Conservation (phyloP, 192 early-diverging fungal genomes). For the Chytriomyces sp. region DNA sequence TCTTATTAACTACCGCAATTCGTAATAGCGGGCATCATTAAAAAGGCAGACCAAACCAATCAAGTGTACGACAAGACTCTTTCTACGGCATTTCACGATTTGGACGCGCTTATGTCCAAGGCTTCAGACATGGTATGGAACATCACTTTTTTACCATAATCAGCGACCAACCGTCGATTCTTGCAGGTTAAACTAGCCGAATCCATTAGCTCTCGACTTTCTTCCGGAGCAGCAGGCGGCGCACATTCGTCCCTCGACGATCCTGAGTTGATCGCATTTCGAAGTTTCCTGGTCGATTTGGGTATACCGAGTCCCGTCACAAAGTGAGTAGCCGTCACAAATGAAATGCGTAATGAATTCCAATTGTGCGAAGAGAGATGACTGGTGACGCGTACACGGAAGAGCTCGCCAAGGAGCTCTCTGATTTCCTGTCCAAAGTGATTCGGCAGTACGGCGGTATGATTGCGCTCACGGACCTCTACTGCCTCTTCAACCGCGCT, state of each 20-base stretch:
- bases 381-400: conserved; percentile 85
- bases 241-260: conserved; percentile 35
- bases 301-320: conserved; percentile 92
- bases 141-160: neutral
- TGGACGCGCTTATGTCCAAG: conserved; percentile 84
- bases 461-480: conserved; percentile 85
- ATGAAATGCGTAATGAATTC: neutral
- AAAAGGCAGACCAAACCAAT: conserved; percentile 64
- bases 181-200: conserved; percentile 66
- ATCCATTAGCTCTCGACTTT: conserved; percentile 61
- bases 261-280: conserved; percentile 52
- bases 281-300: conserved; percentile 78
- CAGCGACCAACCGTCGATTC: neutral
- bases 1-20: no score
- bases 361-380: conserved; percentile 61
- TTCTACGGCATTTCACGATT: conserved; percentile 82
- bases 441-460: conserved; percentile 69
- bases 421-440: conserved; percentile 76
- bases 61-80: conserved; percentile 71
- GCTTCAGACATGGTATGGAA: conserved; percentile 91
- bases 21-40: conserved; percentile 69
- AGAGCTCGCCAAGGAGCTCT: conserved; percentile 84
- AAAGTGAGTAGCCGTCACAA: conserved; percentile 50
- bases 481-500: conserved; percentile 94
- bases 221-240: conserved; percentile 22